Evolutionary conservation across 768 basidiomycete genomes (phyloP), one percentile per base, ranked within the genome.

Genomic region (Tricholomella constricta): DNA sequence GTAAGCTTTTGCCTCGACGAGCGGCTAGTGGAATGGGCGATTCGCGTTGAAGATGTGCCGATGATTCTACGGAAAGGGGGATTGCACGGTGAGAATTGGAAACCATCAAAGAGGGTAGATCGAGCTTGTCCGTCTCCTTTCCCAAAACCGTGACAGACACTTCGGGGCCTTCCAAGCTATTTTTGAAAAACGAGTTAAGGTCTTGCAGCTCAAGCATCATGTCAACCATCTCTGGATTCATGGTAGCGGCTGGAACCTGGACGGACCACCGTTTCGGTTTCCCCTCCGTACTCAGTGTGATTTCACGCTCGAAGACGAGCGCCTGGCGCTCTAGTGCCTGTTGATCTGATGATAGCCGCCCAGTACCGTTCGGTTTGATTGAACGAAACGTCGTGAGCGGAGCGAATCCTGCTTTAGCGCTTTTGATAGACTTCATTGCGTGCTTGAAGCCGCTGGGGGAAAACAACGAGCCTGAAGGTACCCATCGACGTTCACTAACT

Each of bases 31-130:
- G 57, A 36, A 66, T 49, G 29, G 60, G 59, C 22, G 57, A 42
- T 20, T 49, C 43, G 0, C 47, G 57, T 20, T 54, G 46, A 27
- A 69, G 37, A 40, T 64, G 69, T n/a, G 48, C 62, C 7, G 63
- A 62, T n/a, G 72, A 70, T 51, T 71, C 72, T 11, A 70, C 58
- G 17, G 71, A 62, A 14, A 77, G 60, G 6, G 76, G 72, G 34
- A 77, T 58, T 2, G 72, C 63, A 43, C 60, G 67, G 42, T 74
- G 69, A 37, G 78, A 77, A 50, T 75, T 70, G n/a, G 78, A 78
- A 35, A 78, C 62, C 25, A 74, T 69, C 14, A 78, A 62, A 15
- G 72, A 66, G 6, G 73, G 72, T n/a, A 73, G 70, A 26, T 66
- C 55, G 25, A 65, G 56, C 29, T 50, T 51, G 41, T 50, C 52